Evolutionary conservation across 1,139 yeast species (phyloP), one percentile per base, ranked within the genome.

Genomic region (Candida neerlandica): DNA sequence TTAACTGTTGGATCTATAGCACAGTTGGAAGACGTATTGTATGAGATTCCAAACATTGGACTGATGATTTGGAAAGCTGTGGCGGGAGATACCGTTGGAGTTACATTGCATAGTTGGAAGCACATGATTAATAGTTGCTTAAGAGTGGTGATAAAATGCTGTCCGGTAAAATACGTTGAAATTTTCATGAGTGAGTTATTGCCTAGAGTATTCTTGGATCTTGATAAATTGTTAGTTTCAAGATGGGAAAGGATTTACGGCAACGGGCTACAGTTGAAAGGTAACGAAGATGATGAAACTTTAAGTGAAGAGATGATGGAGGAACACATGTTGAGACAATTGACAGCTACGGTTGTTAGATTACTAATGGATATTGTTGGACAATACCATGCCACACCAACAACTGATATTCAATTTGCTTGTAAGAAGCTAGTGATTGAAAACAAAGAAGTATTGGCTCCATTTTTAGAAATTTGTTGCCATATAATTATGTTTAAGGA

Each of bases 221-320:
- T 94, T 43, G 96, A 92, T 65, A 77, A 80, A 44, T 75, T 91
- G 26, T 71, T 94, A 40, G 80, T 82, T 16, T 72, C 71, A 37
- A 85, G 81, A 64, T 94, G 99, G 99, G 84, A 79, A 26, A 77
- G 80, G 54, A 88, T 85, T 10, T 82, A 85, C 63, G 74, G 77
- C 57, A 77, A 78, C 52, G 96, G 96, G n/a, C 70, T 86, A 48
- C 87, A 84, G 60, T 71, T 85, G 47, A 84, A 79, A 58, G 88
- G 88, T 1, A 80, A 80, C 53, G 88, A 82, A 55, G 89, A 85
- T 54, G 96, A 89, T 58, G 95, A 86, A 51, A 86, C 90, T 15
- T 76, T 95, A 59, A 86, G 95, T n/a, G 97, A 92, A 62, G 99
- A 94, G 64, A 94, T 94, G 96, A 87, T 94, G 89, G 98, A 94